Evolutionary conservation across 2,329 filamentous ascomycete genomes (phyloP).

Genomic region (Fusarium transvaalense): DNA sequence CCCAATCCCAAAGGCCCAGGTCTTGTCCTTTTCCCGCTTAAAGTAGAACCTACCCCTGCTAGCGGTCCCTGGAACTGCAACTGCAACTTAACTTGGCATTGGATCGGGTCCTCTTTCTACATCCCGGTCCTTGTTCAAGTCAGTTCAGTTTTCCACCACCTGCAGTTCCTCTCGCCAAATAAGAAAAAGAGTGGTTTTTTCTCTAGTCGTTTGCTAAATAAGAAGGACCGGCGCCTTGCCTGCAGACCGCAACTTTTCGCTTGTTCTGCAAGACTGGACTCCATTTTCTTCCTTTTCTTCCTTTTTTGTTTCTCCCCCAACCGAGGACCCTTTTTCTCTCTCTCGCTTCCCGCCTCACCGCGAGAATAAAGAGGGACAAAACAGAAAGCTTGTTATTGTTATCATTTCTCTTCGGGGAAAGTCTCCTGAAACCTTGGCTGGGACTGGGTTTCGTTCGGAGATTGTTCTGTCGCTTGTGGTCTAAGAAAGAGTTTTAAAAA

Average conservation of each 20-base stretch:
- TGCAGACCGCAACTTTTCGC: slow-evolving; percentile 49
- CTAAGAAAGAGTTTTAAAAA: slow-evolving; percentile 14
- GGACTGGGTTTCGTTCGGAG: slow-evolving; percentile 36
- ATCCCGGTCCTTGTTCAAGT: neutral
- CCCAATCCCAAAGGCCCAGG: slow-evolving; percentile 36
- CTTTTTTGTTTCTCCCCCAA: slow-evolving; percentile 38
- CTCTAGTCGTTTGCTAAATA: slow-evolving; percentile 14
- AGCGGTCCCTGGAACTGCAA: slow-evolving; percentile 16
- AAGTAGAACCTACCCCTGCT: slow-evolving; percentile 27
- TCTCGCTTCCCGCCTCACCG: slow-evolving; percentile 42
- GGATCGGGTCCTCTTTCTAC: neutral
- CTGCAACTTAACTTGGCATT: slow-evolving; percentile 22
- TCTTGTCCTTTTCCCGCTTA: slow-evolving; percentile 28
- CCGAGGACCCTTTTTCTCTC: slow-evolving; percentile 15
- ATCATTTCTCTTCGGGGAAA: neutral
- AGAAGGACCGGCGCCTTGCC: slow-evolving; percentile 18
- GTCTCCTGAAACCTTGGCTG: slow-evolving; percentile 38
- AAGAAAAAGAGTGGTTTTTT: neutral
- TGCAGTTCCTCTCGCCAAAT: neutral
- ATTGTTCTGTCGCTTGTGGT: slow-evolving; percentile 34
- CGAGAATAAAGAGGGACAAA: slow-evolving; percentile 7
- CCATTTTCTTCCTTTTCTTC: slow-evolving; percentile 3
- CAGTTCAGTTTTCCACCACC: neutral
- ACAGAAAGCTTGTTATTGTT: slow-evolving; percentile 2
- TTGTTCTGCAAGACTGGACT: neutral